Conservation (phyloP, 129 eudicot genomes). For the Chrysanthemum makinoi region DNA sequence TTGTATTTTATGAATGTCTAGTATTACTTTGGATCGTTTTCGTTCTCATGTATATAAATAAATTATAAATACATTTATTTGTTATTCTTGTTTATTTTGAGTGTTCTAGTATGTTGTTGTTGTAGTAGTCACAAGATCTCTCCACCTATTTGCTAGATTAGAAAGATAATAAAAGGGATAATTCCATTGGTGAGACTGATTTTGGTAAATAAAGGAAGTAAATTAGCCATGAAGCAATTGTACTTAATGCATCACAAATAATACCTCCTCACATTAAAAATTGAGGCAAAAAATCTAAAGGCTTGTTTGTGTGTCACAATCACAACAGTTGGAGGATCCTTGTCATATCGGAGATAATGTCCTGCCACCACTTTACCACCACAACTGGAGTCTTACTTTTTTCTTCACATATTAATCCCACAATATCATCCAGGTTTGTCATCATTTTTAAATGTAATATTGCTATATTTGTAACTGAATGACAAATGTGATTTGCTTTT, state of each 20-base stretch:
- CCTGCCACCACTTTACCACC: conserved; percentile 23
- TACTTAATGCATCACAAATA: background rate
- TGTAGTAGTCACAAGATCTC: too few species aligned
- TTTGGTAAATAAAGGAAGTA: background rate
- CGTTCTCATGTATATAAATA: too few species aligned
- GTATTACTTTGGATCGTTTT: too few species aligned
- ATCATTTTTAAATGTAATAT: background rate
- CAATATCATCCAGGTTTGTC: conserved; percentile 25
- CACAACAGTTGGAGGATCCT: conserved; percentile 13
- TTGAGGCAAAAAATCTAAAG: background rate
- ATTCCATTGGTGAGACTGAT: too few species aligned
- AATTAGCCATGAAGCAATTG: background rate
- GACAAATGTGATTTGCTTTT: too few species aligned
- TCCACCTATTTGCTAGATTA: too few species aligned
- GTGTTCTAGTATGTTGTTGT: too few species aligned
- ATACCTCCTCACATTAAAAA: background rate
- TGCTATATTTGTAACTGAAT: background rate
- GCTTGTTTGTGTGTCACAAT: conserved; percentile 14
- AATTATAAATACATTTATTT: too few species aligned
- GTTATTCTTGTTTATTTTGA: too few species aligned
- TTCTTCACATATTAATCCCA: conserved; percentile 29
- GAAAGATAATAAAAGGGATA: too few species aligned
- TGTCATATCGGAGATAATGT: conserved; percentile 25
- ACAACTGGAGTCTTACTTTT: conserved; percentile 18
- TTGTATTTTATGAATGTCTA: too few species aligned